Base-by-base conservation (phyloP, 108 stramenopile genomes). In the Stephanodiscus minutulus region DNA sequence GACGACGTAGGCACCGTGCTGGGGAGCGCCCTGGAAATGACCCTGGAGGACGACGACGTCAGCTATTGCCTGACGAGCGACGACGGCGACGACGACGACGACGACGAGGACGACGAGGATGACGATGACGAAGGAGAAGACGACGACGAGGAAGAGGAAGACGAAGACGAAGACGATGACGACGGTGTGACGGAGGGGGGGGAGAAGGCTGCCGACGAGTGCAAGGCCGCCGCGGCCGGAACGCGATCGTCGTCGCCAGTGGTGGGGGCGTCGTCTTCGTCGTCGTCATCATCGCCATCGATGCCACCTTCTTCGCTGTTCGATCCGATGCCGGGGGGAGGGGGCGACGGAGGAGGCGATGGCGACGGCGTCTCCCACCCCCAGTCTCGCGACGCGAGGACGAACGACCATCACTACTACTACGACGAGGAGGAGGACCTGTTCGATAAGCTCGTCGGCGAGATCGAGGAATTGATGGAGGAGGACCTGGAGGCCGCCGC, bases 401-500 rank as follows among this genome's bases (percentile, higher is more conserved):
- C 56, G 21, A 47, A 64, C 10, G 17, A 24, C 17, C 18, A 41
- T 20, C 31, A 53, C 11, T 33, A 48, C 44, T 29, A 27, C 12
- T 35, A 18, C 36, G 59, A 35, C 1, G 61, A 64, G 41, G 61
- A 46, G 22, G 79, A 69, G 21, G 57, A 79, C 17, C 47, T 78
- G 11, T 20, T 58, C 12, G 36, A 58, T 8, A 64, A 27, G 18
- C 47, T 67, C 20, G 58, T 86, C 52, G 66, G 70, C 47, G 85
- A 88, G 57, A 66, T 92, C 33, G 88, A 91, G 64, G 90, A 84
- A 41, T 71, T 94, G 53, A 66, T 91, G 58, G 90, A 94, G 72
- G 93, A 94, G 77, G 93, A 94, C 56, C 65, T 91, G 55, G 90
- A 94, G 65, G 90, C 90, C n/a, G 87, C 90, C 10, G 87, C 33